Conservation (phyloP, 805 yeast genomes). For the Teunomyces pallodes region DNA sequence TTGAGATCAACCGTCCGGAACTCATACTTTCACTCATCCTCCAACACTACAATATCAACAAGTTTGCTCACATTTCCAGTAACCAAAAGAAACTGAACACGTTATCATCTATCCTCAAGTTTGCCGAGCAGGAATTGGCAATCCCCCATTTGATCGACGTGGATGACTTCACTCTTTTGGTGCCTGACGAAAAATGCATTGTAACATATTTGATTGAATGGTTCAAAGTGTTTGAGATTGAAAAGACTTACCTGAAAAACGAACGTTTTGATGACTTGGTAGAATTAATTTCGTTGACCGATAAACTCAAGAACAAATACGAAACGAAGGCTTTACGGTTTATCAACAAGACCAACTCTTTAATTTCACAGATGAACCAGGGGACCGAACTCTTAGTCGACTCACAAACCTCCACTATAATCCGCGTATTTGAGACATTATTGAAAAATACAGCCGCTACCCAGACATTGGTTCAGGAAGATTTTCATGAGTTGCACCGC, state of each 20-base stretch:
- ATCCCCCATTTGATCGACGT: slow-evolving; percentile 54
- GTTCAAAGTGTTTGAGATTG: slow-evolving; percentile 43
- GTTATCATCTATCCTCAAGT: slow-evolving; percentile 17
- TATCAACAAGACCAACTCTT: slow-evolving; percentile 20
- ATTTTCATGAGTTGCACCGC: slow-evolving; percentile 13
- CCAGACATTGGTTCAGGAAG: slow-evolving; percentile 11
- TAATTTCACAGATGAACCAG: slow-evolving; percentile 1
- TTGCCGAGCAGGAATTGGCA: slow-evolving; percentile 45
- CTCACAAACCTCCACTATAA: not conserved
- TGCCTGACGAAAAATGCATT: slow-evolving; percentile 61
- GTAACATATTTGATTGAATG: slow-evolving; percentile 59
- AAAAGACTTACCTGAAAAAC: not conserved
- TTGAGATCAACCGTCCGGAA: slow-evolving; percentile 47
- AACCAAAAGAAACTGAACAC: slow-evolving; percentile 23
- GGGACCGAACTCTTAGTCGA: not conserved
- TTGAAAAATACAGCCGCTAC: slow-evolving; percentile 3
- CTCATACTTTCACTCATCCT: slow-evolving; percentile 42
- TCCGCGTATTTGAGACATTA: not conserved
- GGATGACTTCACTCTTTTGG: slow-evolving; percentile 48
- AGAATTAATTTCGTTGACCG: slow-evolving; percentile 9
- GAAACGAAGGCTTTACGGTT: slow-evolving; percentile 31
- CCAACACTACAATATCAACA: slow-evolving; percentile 17
- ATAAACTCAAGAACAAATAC: slow-evolving; percentile 25
- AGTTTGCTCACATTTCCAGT: slow-evolving; percentile 5
- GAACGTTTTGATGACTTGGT: slow-evolving; percentile 8